A percentile compares a stretch with the other conserved stretches of the same genome.
These are phyloP conservation scores for Pyricularia sp. DNA, from an alignment of 2,329 filamentous ascomycete genomes.

Conservation along the genomic window DNA sequence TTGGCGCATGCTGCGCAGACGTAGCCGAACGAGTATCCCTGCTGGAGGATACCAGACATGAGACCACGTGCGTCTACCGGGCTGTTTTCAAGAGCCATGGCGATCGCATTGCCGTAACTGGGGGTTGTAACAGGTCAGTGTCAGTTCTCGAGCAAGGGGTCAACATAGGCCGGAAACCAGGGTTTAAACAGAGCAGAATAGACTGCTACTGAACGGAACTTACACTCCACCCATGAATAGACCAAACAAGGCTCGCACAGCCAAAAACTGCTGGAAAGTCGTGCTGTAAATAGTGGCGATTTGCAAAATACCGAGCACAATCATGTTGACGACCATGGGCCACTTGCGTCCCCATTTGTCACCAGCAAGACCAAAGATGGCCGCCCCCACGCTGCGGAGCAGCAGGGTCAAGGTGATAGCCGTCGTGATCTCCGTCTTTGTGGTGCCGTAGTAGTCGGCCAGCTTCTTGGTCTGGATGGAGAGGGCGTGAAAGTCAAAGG, in stretches of 20 bases:
- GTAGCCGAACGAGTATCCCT: constrained; percentile 71
- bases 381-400: constrained; percentile 61
- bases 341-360: constrained; percentile 74
- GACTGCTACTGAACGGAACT: constrained; percentile 1
- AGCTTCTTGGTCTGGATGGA: constrained; percentile 67
- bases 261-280: constrained; percentile 64
- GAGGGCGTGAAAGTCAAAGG: constrained; percentile 73
- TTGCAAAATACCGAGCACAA: constrained; percentile 44
- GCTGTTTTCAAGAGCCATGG: constrained; percentile 57
- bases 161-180: neutral
- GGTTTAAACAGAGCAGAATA: neutral
- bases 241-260: constrained; percentile 59
- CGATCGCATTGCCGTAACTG: constrained; percentile 59
- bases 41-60: constrained; percentile 71
- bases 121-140: neutral
- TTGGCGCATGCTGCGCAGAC: constrained; percentile 48
- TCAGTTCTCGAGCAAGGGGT: neutral
- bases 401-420: constrained; percentile 66
- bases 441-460: constrained; percentile 30
- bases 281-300: constrained; percentile 59
- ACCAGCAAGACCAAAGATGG: constrained; percentile 61
- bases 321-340: constrained; percentile 73
- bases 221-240: constrained; percentile 66
- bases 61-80: constrained; percentile 54
- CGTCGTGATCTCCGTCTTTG: constrained; percentile 55